A percentile compares a stretch with the other conserved stretches of the same genome.
Conservation (phyloP, 495 filamentous ascomycete genomes). For the Pyrenula massariospora region DNA sequence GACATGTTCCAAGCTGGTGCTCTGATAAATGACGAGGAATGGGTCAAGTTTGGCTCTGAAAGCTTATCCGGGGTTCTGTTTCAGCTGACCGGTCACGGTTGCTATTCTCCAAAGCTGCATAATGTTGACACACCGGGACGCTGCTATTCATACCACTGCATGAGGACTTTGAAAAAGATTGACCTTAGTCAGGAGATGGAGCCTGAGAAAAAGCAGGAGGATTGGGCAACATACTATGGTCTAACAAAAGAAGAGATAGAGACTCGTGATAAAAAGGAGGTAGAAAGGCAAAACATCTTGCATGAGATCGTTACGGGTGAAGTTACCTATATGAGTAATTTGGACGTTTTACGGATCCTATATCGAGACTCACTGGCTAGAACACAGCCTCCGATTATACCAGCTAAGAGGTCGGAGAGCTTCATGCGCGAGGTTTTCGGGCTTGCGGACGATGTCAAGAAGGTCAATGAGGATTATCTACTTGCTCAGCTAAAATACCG, state of each 20-base stretch:
- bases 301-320: constrained; percentile 96
- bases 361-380: constrained; percentile 73
- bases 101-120: constrained; percentile 78
- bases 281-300: constrained; percentile 85
- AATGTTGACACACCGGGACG: constrained; percentile 59
- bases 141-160: constrained; percentile 92
- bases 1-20: constrained; percentile 72
- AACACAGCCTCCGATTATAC: constrained; percentile 71
- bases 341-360: constrained; percentile 70
- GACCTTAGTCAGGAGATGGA: constrained; percentile 65
- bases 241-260: constrained; percentile 65
- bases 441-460: constrained; percentile 76
- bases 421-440: constrained; percentile 85
- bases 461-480: constrained; percentile 89
- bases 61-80: constrained; percentile 77
- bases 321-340: constrained; percentile 76
- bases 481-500: constrained; percentile 93
- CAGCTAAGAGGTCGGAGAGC: constrained; percentile 55
- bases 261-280: constrained; percentile 65
- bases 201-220: constrained; percentile 55
- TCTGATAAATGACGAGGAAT: constrained; percentile 85
- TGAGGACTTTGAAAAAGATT: constrained; percentile 86
- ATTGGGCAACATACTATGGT: constrained; percentile 89
- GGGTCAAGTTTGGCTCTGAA: constrained; percentile 80
- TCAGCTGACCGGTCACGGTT: constrained; percentile 86